Evolutionary conservation across 768 basidiomycete genomes (phyloP).

Genomic region (Pleurotus platypus): DNA sequence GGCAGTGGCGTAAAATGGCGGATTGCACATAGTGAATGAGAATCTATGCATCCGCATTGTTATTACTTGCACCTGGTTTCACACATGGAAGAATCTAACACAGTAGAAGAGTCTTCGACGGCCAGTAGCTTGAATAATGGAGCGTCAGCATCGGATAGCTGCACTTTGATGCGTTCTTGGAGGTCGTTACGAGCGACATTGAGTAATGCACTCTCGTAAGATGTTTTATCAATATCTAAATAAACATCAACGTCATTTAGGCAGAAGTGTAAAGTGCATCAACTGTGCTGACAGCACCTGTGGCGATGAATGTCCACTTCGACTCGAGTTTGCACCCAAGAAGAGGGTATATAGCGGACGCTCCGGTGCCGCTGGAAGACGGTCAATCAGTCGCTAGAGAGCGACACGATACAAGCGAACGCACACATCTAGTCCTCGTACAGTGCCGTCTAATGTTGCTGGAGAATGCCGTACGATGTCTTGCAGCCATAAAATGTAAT

Average conservation of each 20-base stretch:
- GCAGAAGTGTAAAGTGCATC: too few species aligned
- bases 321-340: constrained; percentile 54
- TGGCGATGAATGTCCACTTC: constrained; percentile 61
- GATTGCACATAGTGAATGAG: constrained; percentile 93
- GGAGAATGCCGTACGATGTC: constrained; percentile 48
- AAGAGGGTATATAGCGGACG: constrained; percentile 86
- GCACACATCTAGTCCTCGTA: constrained; percentile 73
- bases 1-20: constrained; percentile 83
- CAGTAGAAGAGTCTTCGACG: not conserved
- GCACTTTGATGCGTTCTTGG: constrained; percentile 43
- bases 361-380: constrained; percentile 75
- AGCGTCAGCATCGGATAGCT: constrained; percentile 29
- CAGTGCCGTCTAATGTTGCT: constrained; percentile 11
- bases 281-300: constrained; percentile 40
- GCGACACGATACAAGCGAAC: constrained; percentile 15
- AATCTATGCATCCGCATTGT: constrained; percentile 31
- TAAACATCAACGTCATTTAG: not conserved
- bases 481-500: constrained; percentile 86
- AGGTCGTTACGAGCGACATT: constrained; percentile 63
- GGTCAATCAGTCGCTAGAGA: not conserved
- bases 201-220: constrained; percentile 47
- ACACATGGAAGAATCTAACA: too few species aligned
- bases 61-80: too few species aligned
- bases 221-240: constrained; percentile 69
- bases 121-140: constrained; percentile 46